These are phyloP conservation scores for Aspergillus sojae DNA, from an alignment of 2,329 filamentous ascomycete genomes.

Conservation along the genomic window DNA sequence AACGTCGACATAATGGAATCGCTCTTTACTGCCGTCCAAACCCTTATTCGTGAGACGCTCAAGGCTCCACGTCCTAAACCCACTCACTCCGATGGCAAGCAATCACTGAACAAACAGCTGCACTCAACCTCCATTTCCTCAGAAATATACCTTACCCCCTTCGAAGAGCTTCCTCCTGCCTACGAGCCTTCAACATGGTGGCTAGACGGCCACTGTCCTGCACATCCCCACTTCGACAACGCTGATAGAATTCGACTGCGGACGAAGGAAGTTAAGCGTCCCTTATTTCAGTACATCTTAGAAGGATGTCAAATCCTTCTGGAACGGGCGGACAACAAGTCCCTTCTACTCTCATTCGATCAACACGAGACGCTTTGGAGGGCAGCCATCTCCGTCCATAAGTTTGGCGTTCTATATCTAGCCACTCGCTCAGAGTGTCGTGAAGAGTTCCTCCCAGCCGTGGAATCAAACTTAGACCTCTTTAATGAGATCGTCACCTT, in stretches of 20 bases:
- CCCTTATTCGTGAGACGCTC: not conserved
- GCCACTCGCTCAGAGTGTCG: not conserved
- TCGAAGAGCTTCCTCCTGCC: not conserved
- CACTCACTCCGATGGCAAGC: not conserved
- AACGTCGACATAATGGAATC: not conserved
- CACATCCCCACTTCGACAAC: not conserved
- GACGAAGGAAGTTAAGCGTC: not conserved
- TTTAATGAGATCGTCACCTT: not conserved
- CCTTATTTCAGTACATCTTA: not conserved
- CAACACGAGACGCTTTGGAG: not conserved
- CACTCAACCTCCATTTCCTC: not conserved
- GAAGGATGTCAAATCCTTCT: not conserved
- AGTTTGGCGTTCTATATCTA: not conserved
- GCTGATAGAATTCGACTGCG: not conserved
- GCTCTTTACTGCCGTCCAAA: not conserved
- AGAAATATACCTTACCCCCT: not conserved
- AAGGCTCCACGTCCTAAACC: not conserved
- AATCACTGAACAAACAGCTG: not conserved
- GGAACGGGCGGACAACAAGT: not conserved
- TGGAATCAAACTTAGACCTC: not conserved
- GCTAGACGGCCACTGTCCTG: not conserved
- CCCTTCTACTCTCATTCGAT: not conserved
- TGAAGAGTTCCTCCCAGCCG: not conserved
- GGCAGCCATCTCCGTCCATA: not conserved
- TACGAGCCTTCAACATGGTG: not conserved